Conservation (phyloP, 108 stramenopile genomes). For the Epipyxis sp. region DNA sequence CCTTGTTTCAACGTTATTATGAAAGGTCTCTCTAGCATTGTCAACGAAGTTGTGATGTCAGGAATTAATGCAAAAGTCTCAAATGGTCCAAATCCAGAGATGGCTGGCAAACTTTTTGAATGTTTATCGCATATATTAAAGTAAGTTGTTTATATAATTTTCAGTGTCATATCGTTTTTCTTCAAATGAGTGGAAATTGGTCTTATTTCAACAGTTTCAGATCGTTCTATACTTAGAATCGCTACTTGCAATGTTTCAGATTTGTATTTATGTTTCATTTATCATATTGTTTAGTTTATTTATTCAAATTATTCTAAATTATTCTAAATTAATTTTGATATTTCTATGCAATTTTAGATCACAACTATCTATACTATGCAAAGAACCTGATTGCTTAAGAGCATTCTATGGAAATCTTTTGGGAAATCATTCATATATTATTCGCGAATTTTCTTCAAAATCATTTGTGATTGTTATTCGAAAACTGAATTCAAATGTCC, state of each 20-base stretch:
- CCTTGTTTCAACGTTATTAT: neutral
- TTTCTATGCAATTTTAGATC: neutral
- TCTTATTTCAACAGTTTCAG: neutral
- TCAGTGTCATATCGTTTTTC: too few relatives aligned
- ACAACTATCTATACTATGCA: neutral
- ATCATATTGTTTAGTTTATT: too few relatives aligned
- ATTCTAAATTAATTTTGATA: neutral
- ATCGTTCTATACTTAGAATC: too few relatives aligned
- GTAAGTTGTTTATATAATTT: too few relatives aligned
- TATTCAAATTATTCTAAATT: neutral
- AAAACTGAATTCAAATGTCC: neutral
- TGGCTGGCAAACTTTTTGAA: conserved; percentile 26
- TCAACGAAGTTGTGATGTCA: neutral
- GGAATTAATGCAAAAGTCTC: neutral
- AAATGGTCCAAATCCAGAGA: conserved; percentile 3
- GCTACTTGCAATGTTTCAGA: too few relatives aligned
- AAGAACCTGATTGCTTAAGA: neutral
- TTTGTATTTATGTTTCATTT: too few relatives aligned
- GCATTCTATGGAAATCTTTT: conserved; percentile 21
- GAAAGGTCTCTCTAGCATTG: neutral
- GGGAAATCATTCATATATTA: neutral
- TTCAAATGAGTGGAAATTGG: neutral
- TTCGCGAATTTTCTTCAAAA: conserved; percentile 19
- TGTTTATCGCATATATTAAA: neutral
- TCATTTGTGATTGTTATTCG: conserved; percentile 3